These are phyloP conservation scores for Blumeriella jaapii DNA, from an alignment of 2,329 filamentous ascomycete genomes.

Conservation along the genomic window DNA sequence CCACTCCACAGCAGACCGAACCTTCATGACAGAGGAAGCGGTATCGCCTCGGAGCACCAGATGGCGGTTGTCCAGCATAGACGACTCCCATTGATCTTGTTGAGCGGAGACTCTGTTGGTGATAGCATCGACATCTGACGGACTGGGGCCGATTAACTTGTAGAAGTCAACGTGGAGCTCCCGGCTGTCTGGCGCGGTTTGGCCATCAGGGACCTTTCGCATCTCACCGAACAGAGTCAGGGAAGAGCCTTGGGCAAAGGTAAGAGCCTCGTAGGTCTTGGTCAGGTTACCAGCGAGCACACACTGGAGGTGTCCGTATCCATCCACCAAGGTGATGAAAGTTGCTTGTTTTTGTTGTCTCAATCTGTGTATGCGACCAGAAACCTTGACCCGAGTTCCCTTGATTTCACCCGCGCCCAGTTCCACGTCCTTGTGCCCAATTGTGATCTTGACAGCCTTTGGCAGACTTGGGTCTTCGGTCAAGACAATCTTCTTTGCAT, in stretches of 20 bases:
- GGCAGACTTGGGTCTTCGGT: slow-evolving; percentile 62
- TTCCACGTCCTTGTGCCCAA: slow-evolving; percentile 57
- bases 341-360: slow-evolving; percentile 73
- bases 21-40: slow-evolving; percentile 58
- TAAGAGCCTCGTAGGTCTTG: slow-evolving; percentile 62
- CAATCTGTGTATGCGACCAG: slow-evolving; percentile 72
- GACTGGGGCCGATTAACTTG: slow-evolving; percentile 54
- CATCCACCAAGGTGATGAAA: slow-evolving; percentile 78
- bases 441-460: slow-evolving; percentile 61
- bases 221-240: slow-evolving; percentile 59
- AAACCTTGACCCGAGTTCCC: slow-evolving; percentile 67
- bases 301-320: slow-evolving; percentile 77
- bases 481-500: slow-evolving; percentile 67
- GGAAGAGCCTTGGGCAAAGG: slow-evolving; percentile 58
- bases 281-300: slow-evolving; percentile 68
- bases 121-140: slow-evolving; percentile 62
- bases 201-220: slow-evolving; percentile 52
- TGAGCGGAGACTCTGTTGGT: slow-evolving; percentile 60
- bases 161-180: slow-evolving; percentile 66
- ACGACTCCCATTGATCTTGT: slow-evolving; percentile 43
- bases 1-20: slow-evolving; percentile 55
- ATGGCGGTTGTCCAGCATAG: slow-evolving; percentile 52
- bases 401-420: slow-evolving; percentile 45
- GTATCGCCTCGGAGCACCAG: slow-evolving; percentile 59
- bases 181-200: slow-evolving; percentile 56